These are phyloP conservation scores for Solanum pimpinellifolium DNA, from an alignment of 257 asterid species.

Conservation along the genomic window DNA sequence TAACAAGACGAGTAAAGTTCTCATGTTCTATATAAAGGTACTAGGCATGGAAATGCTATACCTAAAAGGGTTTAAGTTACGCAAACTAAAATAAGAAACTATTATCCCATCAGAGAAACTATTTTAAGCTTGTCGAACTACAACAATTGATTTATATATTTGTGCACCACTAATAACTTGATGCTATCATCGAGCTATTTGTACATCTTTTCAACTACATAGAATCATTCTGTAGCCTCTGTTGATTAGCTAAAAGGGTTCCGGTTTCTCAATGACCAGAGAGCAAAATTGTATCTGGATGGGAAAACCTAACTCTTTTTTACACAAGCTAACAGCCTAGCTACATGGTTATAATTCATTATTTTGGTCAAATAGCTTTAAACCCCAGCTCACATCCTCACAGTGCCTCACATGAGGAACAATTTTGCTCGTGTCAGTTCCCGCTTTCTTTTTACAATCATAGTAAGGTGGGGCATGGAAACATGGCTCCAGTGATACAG, in stretches of 20 bases:
- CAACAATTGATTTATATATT: background rate
- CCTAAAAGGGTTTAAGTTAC: background rate
- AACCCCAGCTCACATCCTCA: constrained; percentile 69
- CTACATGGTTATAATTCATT: background rate
- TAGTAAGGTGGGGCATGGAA: constrained; percentile 52
- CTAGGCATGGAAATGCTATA: background rate
- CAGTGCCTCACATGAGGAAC: constrained; percentile 59
- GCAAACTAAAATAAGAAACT: background rate
- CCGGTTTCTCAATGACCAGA: background rate
- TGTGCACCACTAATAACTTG: background rate
- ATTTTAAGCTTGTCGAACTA: background rate
- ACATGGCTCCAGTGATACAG: constrained; percentile 59
- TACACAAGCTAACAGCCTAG: background rate
- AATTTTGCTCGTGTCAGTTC: constrained; percentile 31
- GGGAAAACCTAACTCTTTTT: background rate
- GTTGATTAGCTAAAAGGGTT: background rate
- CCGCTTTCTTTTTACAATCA: constrained; percentile 30
- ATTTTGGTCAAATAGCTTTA: constrained; percentile 33
- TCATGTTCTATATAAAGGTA: background rate
- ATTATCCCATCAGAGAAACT: too few relatives aligned
- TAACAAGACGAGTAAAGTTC: background rate
- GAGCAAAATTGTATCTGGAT: background rate
- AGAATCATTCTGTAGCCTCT: background rate
- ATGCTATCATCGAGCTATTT: background rate
- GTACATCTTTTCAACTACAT: background rate